These are phyloP conservation scores for Fagopyrum homotropicum DNA, from an alignment of 148 eudicot species.

Conservation along the genomic window DNA sequence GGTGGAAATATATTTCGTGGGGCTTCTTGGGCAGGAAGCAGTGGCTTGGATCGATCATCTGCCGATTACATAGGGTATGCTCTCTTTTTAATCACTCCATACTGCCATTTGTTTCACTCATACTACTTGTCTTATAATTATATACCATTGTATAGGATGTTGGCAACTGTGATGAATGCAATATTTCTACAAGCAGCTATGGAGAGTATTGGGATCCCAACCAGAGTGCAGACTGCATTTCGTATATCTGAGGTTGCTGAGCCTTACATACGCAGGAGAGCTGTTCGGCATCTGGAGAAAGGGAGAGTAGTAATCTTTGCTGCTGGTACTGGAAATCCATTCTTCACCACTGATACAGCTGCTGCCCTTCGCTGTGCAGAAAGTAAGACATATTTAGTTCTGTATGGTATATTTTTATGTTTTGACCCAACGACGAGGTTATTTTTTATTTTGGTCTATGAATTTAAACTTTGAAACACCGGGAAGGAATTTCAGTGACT, in stretches of 20 bases:
- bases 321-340: conserved; percentile 98
- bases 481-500: too few species aligned
- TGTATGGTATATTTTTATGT: neutral
- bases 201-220: conserved; percentile 98
- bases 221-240: conserved; percentile 98
- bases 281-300: conserved; percentile 93
- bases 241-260: conserved; percentile 99
- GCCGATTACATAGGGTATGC: conserved; percentile 94
- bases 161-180: conserved; percentile 99
- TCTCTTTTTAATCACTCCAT: neutral
- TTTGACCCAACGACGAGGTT: neutral
- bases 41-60: conserved; percentile 91
- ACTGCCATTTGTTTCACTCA: neutral
- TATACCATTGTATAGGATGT: conserved; percentile 48
- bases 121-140: neutral
- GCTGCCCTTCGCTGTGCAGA: conserved; percentile 99
- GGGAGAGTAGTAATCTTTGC: conserved; percentile 98
- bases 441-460: neutral
- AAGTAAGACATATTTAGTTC: conserved; percentile 34
- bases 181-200: conserved; percentile 97
- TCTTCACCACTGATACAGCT: conserved; percentile 99
- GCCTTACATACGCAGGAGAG: conserved; percentile 94
- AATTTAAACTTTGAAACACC: neutral
- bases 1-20: conserved; percentile 95
- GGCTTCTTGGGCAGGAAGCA: conserved; percentile 80